Conservation (phyloP, 1,284 basidiomycete species). For the Sanguinoderma infundibulare region DNA sequence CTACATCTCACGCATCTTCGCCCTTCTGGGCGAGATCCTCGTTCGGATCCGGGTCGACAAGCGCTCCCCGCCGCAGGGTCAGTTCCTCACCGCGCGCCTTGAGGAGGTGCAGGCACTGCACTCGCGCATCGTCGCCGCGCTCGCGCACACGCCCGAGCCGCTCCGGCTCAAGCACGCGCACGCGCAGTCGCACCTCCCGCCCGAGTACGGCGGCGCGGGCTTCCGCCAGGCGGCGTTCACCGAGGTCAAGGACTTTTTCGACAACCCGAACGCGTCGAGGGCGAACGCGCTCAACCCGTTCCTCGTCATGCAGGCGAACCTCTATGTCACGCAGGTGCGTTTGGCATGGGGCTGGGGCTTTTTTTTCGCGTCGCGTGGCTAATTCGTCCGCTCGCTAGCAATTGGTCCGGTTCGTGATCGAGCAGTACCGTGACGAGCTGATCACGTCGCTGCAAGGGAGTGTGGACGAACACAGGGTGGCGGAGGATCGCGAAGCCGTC, state of each 20-base stretch:
- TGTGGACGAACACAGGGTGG: conserved; percentile 65
- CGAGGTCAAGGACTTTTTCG: conserved; percentile 88
- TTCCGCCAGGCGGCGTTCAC: conserved; percentile 82
- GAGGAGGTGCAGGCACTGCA: conserved; percentile 82
- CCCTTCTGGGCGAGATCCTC: conserved; percentile 80
- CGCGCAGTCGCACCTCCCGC: conserved; percentile 50
- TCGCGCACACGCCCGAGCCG: conserved; percentile 72
- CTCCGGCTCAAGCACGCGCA: conserved; percentile 66
- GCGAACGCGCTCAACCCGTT: conserved; percentile 85
- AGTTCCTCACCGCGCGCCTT: conserved; percentile 78
- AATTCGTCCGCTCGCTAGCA: conserved; percentile 53
- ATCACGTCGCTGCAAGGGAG: conserved; percentile 66
- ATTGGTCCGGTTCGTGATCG: conserved; percentile 87
- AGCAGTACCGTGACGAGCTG: conserved; percentile 87
- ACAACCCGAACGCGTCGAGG: conserved; percentile 83
- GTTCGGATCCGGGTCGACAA: conserved; percentile 85
- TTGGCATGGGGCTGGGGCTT: background rate
- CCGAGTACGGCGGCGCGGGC: conserved; percentile 67
- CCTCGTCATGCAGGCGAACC: conserved; percentile 87
- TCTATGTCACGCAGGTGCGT: conserved; percentile 84
- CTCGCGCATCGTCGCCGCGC: conserved; percentile 68
- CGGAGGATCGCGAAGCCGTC: conserved; percentile 74
- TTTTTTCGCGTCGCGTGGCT: background rate
- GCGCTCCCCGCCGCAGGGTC: conserved; percentile 80
- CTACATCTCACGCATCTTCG: conserved; percentile 85